Conservation (phyloP, 2,329 filamentous ascomycete genomes). For the Ceratocystis papillata region DNA sequence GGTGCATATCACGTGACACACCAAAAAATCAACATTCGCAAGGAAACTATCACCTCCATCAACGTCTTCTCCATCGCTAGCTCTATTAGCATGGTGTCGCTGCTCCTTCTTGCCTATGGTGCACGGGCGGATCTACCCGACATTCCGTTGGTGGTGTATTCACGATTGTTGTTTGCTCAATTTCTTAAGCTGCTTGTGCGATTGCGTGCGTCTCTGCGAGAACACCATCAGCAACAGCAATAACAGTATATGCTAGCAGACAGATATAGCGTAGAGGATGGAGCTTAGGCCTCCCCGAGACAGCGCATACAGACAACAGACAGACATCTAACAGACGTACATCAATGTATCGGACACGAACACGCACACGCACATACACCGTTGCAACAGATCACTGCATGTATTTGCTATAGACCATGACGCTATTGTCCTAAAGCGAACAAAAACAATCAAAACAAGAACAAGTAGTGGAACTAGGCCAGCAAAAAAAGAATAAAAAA, state of each 20-base stretch:
- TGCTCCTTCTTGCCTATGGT: conserved; percentile 56
- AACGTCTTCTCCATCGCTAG: conserved; percentile 66
- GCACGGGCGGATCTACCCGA: conserved; percentile 50
- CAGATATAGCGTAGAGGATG: background rate
- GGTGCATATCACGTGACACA: conserved; percentile 67
- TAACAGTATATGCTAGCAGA: too few relatives aligned
- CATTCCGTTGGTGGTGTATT: conserved; percentile 44
- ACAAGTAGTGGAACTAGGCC: background rate
- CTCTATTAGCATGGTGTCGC: conserved; percentile 61
- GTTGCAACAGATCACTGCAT: too few relatives aligned
- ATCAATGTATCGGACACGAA: background rate
- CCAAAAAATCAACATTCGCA: conserved; percentile 67
- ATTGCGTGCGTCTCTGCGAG: conserved; percentile 27
- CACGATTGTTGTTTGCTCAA: conserved; percentile 32
- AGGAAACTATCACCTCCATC: conserved; percentile 67
- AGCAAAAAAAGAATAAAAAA: background rate
- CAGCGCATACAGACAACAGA: background rate
- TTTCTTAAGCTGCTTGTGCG: conserved; percentile 29
- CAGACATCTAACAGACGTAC: too few relatives aligned
- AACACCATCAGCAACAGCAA: conserved; percentile 12
- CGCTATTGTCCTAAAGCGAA: too few relatives aligned
- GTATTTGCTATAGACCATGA: too few relatives aligned
- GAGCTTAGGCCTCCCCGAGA: background rate
- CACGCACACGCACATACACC: background rate
- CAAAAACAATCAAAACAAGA: too few relatives aligned